Evolutionary conservation across 225 moss, liverwort and hornwort species (phyloP), one percentile per base, ranked within the genome.

Genomic region (Climacium dendroides): DNA sequence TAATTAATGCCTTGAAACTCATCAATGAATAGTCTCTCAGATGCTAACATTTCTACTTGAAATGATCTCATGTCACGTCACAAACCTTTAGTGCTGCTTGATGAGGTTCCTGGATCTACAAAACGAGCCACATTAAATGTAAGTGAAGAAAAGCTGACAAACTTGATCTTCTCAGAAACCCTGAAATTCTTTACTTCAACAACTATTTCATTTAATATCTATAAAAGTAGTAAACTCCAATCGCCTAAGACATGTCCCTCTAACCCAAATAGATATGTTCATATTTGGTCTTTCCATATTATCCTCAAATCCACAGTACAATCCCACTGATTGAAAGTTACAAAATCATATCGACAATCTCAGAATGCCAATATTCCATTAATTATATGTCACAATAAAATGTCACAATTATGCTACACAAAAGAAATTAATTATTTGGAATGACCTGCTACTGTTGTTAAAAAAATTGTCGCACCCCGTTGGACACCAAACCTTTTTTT

Each of bases 81-180:
- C 86, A 76, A 80, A 96, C 96, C 96, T 94, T 96, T 18, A 89
- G 76, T 65, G 52, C 22, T 84, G 90, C 39, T 84, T 92, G 90
- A 64, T 96, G 95, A 78, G 94, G 96, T 88, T 94, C 95, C 88
- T 91, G 94, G 64, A 96, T 81, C 96, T 96, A 91, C 86, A 88
- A 83, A 69, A 84, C 65, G 57, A 92, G 84, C 43, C 84, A 89
- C 78, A 84, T 37, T 55, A n/a, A 80, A 60, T 34, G 55, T 85
- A 67, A 57, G 84, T 52, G 19, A 45, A 54, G 77, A 86, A 59
- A 10, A 39, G 37, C 10, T 50, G 60, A 57, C n/a, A 47, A 64
- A 52, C 14, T 43, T 70, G 50, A 34, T 64, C 59, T 41, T 48
- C 79, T 81, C 63, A 70, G n/a, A 84, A 45, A 54, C 19, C 55